Evolutionary conservation across 768 basidiomycete species (phyloP), one percentile per base, ranked within the genome.

Genomic region (Trametes gibbosa): DNA sequence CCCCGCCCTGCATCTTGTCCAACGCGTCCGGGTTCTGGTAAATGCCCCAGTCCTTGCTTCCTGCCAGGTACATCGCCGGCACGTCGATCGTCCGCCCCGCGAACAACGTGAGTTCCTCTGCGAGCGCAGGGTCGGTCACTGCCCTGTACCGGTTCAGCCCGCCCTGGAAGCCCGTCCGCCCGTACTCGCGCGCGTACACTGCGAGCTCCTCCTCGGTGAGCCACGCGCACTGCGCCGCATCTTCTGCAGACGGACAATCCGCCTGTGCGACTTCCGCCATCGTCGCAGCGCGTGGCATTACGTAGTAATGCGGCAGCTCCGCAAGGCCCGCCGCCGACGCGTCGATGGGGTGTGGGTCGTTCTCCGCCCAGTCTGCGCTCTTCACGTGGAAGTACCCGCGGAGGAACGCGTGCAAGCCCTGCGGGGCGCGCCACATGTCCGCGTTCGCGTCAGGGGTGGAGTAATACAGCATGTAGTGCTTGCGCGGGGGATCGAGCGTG

Each of bases 121-220:
- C 64, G 69, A 71, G 75, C 23, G 66, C 66, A 5, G 66, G 54
- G 25, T 78, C 76, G 0, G 73, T 75, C 50, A 67, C 63, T 57
- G 74, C 72, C 25, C 84, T 77, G 64, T 86, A 86, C 58, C 77
- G 71, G 63, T 86, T 84, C 52, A 86, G 68, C 25, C 81, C 84
- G n/a, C 84, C 84, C 65, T 85, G 84, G 58, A 86, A 86, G 1
- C 86, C 84, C 1, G 81, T 83, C 41, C 77, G 73, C 0, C 65
- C 62, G 57, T 78, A 87, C 62, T 80, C 79, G 21, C 74, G 63
- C 1, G 78, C 75, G 64, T 84, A 86, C 12, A 83, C 76, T 0
- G 57, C 68, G 13, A 84, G 75, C 48, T 81, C 82, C 0, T 72
- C 75, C 10, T 81, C 78, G 4, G 77, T 57, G 9, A 86, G 70